Base-by-base conservation (phyloP, 352 stramenopile species). In the Albugo laibachii region DNA sequence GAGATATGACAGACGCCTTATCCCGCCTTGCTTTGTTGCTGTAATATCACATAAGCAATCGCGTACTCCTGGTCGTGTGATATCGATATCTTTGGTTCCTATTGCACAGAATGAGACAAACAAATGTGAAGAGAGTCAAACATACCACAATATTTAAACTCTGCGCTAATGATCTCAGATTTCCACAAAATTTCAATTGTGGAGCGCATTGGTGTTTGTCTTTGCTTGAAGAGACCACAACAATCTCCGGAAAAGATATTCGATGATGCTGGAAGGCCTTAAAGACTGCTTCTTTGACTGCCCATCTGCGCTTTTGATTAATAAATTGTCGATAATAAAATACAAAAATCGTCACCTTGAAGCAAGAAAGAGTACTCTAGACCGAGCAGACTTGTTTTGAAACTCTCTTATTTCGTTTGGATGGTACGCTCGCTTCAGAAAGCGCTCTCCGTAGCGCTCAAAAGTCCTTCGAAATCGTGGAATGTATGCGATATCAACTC, bases 21-120 rank as follows among this genome's bases (percentile, higher is more conserved):
- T 8, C 8, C 47, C 16, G 43, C 19, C 8, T 48, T 36, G 3
- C 8, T 24, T 24, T 59, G 49, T 36, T 82, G 71, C 45, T 82
- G 63, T 19, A 91, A 56, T 15, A 91, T 53, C 38, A 91, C 78
- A 44, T 81, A 82, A 5, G 78, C 78, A 21, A 86, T 50, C 11
- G 78, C 76, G 56, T 86, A 87, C 56, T 87, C 66, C n/a, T 68
- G 61, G 47, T 91, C 78, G 40, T 91, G 78, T 11, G 74, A 86
- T 24, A 91, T 59, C 37, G 74, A 86, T 21, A 87, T 72, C 39
- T 74, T 65, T 11, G 69, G 43, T 0, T 71, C 66, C 68, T 86
- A 50, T 18, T 10, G 38, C 16, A 10, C 14, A 52, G 8, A 38
- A 43, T 41, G 12, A 13, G 12, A 2, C 31, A 20, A 49, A 31